These are phyloP conservation scores for Dictyostelium citrinum DNA, from an alignment of 78 protist species.

Conservation along the genomic window DNA sequence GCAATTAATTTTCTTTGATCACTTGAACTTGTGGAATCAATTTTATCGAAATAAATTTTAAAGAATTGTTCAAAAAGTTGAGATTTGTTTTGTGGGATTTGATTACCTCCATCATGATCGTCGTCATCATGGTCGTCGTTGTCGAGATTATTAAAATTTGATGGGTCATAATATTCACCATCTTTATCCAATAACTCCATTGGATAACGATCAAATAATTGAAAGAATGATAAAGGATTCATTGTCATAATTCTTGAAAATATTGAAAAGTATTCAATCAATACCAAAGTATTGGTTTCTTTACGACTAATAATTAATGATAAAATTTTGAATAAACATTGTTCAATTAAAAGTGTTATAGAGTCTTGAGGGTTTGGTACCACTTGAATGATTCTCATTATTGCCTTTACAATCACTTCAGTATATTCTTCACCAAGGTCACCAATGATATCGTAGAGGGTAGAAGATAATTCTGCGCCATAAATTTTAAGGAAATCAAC, in stretches of 20 bases:
- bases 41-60: background rate
- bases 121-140: background rate
- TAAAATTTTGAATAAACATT: background rate
- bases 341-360: background rate
- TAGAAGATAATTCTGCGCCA: background rate
- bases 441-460: background rate
- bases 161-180: background rate
- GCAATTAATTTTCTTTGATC: constrained; percentile 29
- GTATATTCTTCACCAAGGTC: background rate
- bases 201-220: constrained; percentile 15
- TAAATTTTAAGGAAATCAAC: background rate
- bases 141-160: background rate
- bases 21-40: constrained; percentile 18
- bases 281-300: background rate
- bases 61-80: background rate
- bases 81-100: background rate
- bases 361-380: background rate
- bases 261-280: background rate
- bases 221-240: constrained; percentile 18
- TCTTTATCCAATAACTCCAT: background rate
- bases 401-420: background rate
- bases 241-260: constrained; percentile 2
- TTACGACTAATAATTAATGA: background rate
- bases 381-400: constrained; percentile 11
- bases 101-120: no score